phyloP scores from a whole-genome alignment of 1,284 basidiomycete species.

The Mycena sp. region DNA sequence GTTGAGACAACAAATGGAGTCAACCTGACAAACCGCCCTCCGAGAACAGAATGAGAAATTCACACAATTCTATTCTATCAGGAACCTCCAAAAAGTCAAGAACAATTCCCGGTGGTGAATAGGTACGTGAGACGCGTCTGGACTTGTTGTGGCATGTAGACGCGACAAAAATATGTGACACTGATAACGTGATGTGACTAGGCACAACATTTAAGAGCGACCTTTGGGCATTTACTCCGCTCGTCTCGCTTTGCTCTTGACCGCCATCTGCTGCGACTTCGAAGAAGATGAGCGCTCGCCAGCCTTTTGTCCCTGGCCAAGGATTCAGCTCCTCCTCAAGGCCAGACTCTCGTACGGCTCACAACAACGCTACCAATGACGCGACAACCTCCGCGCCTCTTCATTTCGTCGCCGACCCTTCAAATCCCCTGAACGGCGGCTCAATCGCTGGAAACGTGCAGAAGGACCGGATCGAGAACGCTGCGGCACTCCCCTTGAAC shows the following conservation, averaged over 20 bases:
- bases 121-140: no score
- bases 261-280: constrained; percentile 1
- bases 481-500: constrained; percentile 13
- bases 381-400: neutral
- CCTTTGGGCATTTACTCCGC: neutral
- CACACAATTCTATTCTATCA: no score
- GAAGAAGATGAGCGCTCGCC: constrained; percentile 16
- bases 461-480: constrained; percentile 5
- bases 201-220: neutral
- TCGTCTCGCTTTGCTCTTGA: neutral
- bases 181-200: constrained; percentile 1
- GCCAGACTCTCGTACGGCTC: constrained; percentile 15
- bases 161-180: no score
- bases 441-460: neutral
- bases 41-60: no score
- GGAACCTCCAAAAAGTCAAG: no score
- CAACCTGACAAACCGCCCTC: no score
- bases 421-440: constrained; percentile 24
- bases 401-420: constrained; percentile 20
- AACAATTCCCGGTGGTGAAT: no score
- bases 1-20: no score
- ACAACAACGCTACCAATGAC: neutral
- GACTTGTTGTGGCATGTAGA: no score
- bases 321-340: constrained; percentile 1
- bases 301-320: constrained; percentile 11